Evolutionary conservation across 176 grass and related monocot species (phyloP), one percentile per base, ranked within the genome.

Genomic region (Carex littledalei): DNA sequence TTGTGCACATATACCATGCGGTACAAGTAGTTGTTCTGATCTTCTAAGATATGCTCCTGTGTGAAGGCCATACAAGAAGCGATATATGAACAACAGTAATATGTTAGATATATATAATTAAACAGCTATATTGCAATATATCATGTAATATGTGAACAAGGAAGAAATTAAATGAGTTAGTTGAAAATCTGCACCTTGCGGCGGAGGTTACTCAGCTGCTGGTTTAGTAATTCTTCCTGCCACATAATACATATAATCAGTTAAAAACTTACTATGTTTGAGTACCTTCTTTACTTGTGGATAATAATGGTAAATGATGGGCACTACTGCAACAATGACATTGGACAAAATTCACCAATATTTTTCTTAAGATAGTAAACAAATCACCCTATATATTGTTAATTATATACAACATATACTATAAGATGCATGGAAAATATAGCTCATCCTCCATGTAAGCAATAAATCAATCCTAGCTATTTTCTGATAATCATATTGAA

Each of bases 141-240:
- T 76, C 18, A 53, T 26, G 43, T 22, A 52, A 70, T 14, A 70
- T 39, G 6, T 15, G 0, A 8, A 56, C 26, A 21, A 61, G 15
- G 62, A 5, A 65, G 8, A 39, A 50, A 39, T 39, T 39, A 39
- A 39, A 77, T 43, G 9, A 83, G 31, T 29, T 84, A 39, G 57
- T 47, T 1, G 7, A 34, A 66, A 9, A 15, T 18, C 77, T 58
- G 17, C n/a, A 94, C 93, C 93, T 89, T 90, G 82, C 82, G 81
- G 11, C 5, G 86, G 60, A 94, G 88, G 47, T 85, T 79, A 3
- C 84, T 71, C 77, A 88, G 21, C 62, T 94, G 88, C 86, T 90
- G 90, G 34, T 89, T 88, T 54, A 94, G 63, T 41, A 92, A 73
- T 61, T 90, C 81, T 31, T 90, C 84, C 90, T 94, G 92, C 29